These are phyloP conservation scores for Ophiostoma ulmi DNA, from an alignment of 2,329 filamentous ascomycete species.

Conservation along the genomic window DNA sequence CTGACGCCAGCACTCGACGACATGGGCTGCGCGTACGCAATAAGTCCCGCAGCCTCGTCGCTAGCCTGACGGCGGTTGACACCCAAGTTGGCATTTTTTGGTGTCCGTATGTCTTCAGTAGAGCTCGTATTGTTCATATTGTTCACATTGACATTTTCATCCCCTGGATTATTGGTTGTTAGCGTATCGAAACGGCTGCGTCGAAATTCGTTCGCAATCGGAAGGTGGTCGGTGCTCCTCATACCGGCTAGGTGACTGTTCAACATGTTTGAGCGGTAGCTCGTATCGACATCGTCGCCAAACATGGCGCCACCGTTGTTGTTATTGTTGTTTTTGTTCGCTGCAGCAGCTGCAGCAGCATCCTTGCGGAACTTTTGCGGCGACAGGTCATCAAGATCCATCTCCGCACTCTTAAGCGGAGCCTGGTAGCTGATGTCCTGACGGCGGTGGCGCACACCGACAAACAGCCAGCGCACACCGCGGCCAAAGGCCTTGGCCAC, in stretches of 20 bases:
- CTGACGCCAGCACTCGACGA: constrained; percentile 23
- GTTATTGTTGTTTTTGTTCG: neutral
- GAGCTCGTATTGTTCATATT: neutral
- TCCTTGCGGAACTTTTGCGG: constrained; percentile 15
- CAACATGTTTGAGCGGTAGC: constrained; percentile 26
- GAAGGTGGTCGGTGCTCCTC: constrained; percentile 39
- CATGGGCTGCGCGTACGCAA: constrained; percentile 37
- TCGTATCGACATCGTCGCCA: constrained; percentile 25
- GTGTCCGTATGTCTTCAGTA: neutral
- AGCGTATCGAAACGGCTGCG: constrained; percentile 31
- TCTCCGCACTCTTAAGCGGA: constrained; percentile 29
- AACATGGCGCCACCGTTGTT: constrained; percentile 13
- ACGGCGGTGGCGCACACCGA: constrained; percentile 60
- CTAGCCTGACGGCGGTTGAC: constrained; percentile 24
- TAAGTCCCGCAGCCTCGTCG: constrained; percentile 34
- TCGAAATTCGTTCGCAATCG: constrained; percentile 39
- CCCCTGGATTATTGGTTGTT: constrained; percentile 11
- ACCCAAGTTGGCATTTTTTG: neutral
- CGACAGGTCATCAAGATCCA: constrained; percentile 38
- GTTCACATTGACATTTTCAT: neutral
- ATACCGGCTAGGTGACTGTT: constrained; percentile 13
- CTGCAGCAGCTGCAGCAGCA: no score
- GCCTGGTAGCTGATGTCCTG: constrained; percentile 47
- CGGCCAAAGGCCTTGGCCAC: constrained; percentile 73
- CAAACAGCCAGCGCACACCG: constrained; percentile 73